A percentile compares a stretch with the other conserved stretches of the same genome.
Evolutionary conservation across 805 yeast species (phyloP).

Genomic region (Candida adriatica): DNA sequence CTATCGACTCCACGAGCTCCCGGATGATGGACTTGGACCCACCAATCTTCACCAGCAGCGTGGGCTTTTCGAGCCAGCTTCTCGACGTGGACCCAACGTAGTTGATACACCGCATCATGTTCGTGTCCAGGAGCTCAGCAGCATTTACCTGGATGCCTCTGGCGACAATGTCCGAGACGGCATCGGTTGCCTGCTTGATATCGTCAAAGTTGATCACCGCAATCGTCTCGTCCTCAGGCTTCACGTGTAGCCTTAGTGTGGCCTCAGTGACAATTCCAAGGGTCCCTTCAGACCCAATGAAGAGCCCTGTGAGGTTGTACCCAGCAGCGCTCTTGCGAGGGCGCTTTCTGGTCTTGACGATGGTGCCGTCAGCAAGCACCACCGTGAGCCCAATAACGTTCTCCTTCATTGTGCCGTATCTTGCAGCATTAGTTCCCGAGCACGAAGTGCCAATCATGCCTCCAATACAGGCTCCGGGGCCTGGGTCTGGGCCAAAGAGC

Average conservation of each 20-base stretch:
- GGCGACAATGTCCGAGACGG: slow-evolving; percentile 56
- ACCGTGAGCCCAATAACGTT: slow-evolving; percentile 63
- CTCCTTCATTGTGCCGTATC: slow-evolving; percentile 79
- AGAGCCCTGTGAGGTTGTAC: slow-evolving; percentile 67
- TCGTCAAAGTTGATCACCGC: slow-evolving; percentile 63
- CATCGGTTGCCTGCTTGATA: slow-evolving; percentile 62
- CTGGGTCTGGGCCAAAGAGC: slow-evolving; percentile 72
- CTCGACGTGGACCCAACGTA: slow-evolving; percentile 45
- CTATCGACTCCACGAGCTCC: slow-evolving; percentile 40
- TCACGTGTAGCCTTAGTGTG: slow-evolving; percentile 60
- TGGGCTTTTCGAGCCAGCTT: slow-evolving; percentile 52
- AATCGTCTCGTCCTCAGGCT: slow-evolving; percentile 59
- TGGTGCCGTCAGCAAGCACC: slow-evolving; percentile 74
- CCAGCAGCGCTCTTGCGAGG: slow-evolving; percentile 80
- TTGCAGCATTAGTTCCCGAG: slow-evolving; percentile 73
- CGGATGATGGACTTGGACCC: slow-evolving; percentile 42
- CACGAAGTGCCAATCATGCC: slow-evolving; percentile 77
- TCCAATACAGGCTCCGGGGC: slow-evolving; percentile 76
- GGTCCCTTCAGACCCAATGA: slow-evolving; percentile 76
- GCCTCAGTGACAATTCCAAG: slow-evolving; percentile 75
- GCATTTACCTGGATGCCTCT: slow-evolving; percentile 66
- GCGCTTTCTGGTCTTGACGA: slow-evolving; percentile 65
- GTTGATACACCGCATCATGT: slow-evolving; percentile 63
- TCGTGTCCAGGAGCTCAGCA: slow-evolving; percentile 65
- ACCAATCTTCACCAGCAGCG: slow-evolving; percentile 59